phyloP scores from a whole-genome alignment of 768 basidiomycete genomes.

The Rhizopogon vesiculosus region DNA sequence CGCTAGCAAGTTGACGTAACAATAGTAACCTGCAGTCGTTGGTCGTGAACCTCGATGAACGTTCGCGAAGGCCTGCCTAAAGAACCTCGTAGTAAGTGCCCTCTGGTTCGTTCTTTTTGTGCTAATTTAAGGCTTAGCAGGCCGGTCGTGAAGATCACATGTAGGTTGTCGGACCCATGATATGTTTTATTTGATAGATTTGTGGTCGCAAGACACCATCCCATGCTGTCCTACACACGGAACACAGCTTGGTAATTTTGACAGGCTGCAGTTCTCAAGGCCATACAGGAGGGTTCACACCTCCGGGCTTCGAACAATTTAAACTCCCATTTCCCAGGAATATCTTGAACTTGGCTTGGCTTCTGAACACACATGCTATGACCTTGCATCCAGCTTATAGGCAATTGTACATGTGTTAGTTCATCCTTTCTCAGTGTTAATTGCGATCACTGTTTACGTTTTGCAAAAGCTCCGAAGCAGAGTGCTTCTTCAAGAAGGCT shows the following conservation, averaged over 20 bases:
- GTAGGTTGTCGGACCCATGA: background rate
- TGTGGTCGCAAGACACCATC: background rate
- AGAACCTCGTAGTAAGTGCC: too few relatives aligned
- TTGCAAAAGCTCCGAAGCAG: slow-evolving; percentile 4
- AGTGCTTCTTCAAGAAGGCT: background rate
- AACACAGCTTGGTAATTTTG: background rate
- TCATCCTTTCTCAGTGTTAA: background rate
- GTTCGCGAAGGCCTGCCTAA: too few relatives aligned
- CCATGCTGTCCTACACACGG: background rate
- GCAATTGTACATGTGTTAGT: slow-evolving; percentile 13
- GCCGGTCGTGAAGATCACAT: background rate
- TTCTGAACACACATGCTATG: background rate
- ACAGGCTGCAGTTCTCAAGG: slow-evolving; percentile 9
- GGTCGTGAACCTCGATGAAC: too few relatives aligned
- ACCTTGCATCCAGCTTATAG: slow-evolving; percentile 10
- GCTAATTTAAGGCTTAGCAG: too few relatives aligned
- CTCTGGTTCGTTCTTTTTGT: too few relatives aligned
- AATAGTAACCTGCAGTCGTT: too few relatives aligned
- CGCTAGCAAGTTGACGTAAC: too few relatives aligned
- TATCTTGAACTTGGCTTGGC: background rate
- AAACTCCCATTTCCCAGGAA: slow-evolving; percentile 9
- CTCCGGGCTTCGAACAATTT: background rate
- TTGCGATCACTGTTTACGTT: background rate
- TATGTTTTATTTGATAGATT: background rate
- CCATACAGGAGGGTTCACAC: background rate